Evolutionary conservation across 1,139 yeast species (phyloP), one percentile per base, ranked within the genome.

Genomic region (Ogataea hybrid): DNA sequence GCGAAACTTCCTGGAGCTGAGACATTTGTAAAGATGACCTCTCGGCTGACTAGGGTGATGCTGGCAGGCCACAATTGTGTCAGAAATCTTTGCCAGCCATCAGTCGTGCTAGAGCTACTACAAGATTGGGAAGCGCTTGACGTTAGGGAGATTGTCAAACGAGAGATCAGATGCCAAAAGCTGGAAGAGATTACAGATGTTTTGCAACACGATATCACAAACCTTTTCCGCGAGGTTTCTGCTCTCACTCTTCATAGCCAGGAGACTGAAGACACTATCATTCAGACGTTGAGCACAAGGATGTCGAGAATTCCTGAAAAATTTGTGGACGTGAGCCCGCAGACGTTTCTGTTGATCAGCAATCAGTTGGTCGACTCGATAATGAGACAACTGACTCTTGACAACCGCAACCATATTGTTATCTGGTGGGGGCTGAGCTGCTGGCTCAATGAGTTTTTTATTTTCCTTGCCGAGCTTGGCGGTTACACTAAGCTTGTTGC

Each of bases 341-440:
- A 83, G 41, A 57, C 79, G 35, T 79, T 82, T 53, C 59, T 81
- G 14, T 62, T 82, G 39, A 70, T 79, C 40, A 16, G 49, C 40
- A 37, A 40, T 17, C 37, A 47, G 10, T 17, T 53, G 12, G 37
- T 46, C 15, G 50, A 46, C 10, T 25, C 49, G 2, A 42, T 53
- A 18, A 23, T 51, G 35, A 47, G 59, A 32, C 53, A 53, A 34
- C 12, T 54, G 7, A 49, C 55, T 6, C 34, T 49, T 21, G 49
- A 42, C 17, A 43, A 43, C 11, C 34, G 21, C 1, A 38, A 45
- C 14, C 75, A 82, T 2, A 83, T 84, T 59, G 83, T 82, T 9
- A 77, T 82, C 1, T 84, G 94, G 90, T 84, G 90, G 89, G 74
- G 78, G 28, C 71, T 84, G 11, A 68, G 85, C 43, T 81, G 88